Base-by-base conservation (phyloP, 441 rosid genomes). In the Eruca vesicaria region DNA sequence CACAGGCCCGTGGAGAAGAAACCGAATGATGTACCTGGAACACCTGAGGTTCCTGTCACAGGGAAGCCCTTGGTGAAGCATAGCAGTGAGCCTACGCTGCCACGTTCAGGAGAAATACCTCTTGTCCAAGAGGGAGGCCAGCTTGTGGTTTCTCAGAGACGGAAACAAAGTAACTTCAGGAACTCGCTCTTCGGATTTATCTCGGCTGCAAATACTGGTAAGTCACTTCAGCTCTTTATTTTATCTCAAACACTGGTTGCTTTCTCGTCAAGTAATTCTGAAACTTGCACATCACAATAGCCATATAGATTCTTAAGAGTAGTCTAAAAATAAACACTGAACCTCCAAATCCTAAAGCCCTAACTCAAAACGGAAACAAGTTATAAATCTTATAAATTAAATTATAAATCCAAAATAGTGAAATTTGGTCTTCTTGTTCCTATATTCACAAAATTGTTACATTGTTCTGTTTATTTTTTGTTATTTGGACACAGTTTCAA, bases 171-270 rank as follows among this genome's bases (percentile, higher is more conserved):
- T 76, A 81, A 74, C 71, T 93, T 77, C 66, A 78, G 78, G 12
- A 91, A 93, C 73, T 89, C 98, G 2, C 86, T 93, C 59, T 71
- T 71, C 7, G 74, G 74, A 23, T 66, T 93, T n/a, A 80, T 91
- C 71, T 85, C 96, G 33, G 90, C 86, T 58, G 89, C 87, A 28
- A 86, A 72, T 62, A 48, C 88, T 2, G 89, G 93, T 90, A 59
- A 77, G 55, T 12, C 29, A 19, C n/a, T 58, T 18, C 32, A 12
- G 29, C 11, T 1, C 3, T 63, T 21, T 21, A 21, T 70, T n/a
- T 8, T 33, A 38, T 66, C 53, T 66, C 26, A 18, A 53, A 0
- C 29, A 15, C 7, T 14, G 11, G 19, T 55, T 53, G 38, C 55
- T 65, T 38, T 29, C 18, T 55, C 9, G 1, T 57, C 63, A 41